phyloP scores from a whole-genome alignment of 345 rosid genomes.

The Cardamine chenopodiifolia region DNA sequence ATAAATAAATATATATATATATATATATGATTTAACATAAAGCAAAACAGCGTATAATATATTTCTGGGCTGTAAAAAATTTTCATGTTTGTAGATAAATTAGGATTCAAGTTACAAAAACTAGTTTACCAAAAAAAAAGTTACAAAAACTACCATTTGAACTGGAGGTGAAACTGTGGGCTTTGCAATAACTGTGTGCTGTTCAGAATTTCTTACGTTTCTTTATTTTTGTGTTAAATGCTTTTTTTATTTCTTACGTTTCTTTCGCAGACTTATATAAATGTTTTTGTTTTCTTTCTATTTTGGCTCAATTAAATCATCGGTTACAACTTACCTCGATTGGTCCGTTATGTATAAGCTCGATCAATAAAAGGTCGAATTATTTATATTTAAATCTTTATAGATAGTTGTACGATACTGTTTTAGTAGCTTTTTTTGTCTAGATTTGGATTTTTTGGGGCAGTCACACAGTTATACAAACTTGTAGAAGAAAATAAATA shows the following conservation, averaged over 20 bases:
- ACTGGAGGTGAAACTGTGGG: constrained; percentile 31
- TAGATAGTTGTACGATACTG: neutral
- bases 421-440: neutral
- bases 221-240: neutral
- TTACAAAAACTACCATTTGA: neutral
- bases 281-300: constrained; percentile 42
- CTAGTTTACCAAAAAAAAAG: too few species aligned
- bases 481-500: too few species aligned
- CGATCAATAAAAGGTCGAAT: constrained; percentile 1
- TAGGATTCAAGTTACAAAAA: constrained; percentile 2
- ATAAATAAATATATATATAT: neutral
- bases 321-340: constrained; percentile 38
- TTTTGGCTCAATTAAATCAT: constrained; percentile 16
- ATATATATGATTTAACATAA: neutral
- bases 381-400: neutral
- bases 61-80: neutral
- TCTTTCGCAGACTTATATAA: constrained; percentile 2
- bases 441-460: neutral
- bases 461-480: neutral
- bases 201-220: neutral
- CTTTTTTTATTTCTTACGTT: neutral
- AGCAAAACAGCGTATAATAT: neutral
- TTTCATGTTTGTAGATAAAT: neutral
- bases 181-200: constrained; percentile 31
- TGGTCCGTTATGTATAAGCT: constrained; percentile 32